These are phyloP conservation scores for Penstemon eatonii DNA, from an alignment of 257 asterid genomes.

Conservation along the genomic window DNA sequence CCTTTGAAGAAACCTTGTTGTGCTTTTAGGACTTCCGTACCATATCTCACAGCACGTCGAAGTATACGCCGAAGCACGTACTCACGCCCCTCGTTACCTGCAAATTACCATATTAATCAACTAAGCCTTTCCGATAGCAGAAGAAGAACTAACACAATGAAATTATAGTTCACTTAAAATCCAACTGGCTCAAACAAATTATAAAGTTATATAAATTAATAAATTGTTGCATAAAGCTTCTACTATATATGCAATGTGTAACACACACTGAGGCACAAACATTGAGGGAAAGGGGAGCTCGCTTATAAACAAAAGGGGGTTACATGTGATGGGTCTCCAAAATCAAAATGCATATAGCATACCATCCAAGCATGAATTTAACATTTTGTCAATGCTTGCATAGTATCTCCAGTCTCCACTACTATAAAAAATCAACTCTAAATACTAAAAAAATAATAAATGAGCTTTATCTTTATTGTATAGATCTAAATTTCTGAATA, in stretches of 20 bases:
- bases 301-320: background rate
- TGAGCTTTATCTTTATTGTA: background rate
- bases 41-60: conserved; percentile 97
- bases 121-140: background rate
- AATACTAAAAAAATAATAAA: background rate
- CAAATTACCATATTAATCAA: conserved; percentile 23
- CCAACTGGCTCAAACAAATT: background rate
- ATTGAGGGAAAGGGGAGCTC: background rate
- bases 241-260: background rate
- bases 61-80: conserved; percentile 94
- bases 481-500: background rate
- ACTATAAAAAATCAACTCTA: background rate
- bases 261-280: conserved; percentile 1
- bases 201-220: background rate
- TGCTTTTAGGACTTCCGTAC: conserved; percentile 92
- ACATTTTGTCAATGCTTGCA: background rate
- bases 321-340: background rate
- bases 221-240: background rate
- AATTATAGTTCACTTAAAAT: too few relatives aligned
- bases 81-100: conserved; percentile 99
- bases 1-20: conserved; percentile 82
- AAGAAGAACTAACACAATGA: background rate
- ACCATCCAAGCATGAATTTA: background rate
- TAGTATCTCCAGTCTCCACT: background rate
- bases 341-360: background rate